phyloP scores from a whole-genome alignment of 148 eudicot genomes.

The Persicaria tinctoria region DNA sequence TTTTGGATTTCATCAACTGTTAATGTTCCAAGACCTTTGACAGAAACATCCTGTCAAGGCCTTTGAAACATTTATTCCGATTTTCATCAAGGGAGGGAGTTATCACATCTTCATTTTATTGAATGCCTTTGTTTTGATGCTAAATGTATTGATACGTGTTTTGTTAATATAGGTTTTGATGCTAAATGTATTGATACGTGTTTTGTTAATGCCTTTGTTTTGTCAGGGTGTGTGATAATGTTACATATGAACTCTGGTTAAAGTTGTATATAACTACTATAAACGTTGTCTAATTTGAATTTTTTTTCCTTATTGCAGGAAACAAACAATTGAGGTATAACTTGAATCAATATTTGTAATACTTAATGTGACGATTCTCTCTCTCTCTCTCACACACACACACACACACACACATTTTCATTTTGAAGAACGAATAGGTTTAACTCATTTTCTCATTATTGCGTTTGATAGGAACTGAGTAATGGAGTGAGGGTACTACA shows the following conservation, averaged over 20 bases:
- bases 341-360: no score
- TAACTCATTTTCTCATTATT: constrained; percentile 10
- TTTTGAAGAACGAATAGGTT: not conserved
- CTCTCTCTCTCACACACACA: no score
- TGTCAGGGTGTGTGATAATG: constrained; percentile 41
- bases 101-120: not conserved
- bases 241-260: constrained; percentile 7
- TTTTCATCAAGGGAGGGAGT: no score
- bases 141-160: constrained; percentile 8
- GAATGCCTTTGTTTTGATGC: not conserved
- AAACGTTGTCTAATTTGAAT: constrained; percentile 1
- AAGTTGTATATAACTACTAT: not conserved
- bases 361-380: not conserved
- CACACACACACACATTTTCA: not conserved
- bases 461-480: constrained; percentile 38
- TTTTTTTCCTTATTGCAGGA: constrained; percentile 38
- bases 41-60: no score
- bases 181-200: constrained; percentile 8
- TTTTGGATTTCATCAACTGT: no score
- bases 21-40: no score
- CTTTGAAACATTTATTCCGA: no score
- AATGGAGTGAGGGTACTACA: constrained; percentile 40
- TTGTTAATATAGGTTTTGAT: constrained; percentile 37
- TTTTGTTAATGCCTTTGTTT: constrained; percentile 39
- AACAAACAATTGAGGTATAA: constrained; percentile 55